phyloP scores from a whole-genome alignment of 768 basidiomycete species.

The Suillus cothurnatus region DNA sequence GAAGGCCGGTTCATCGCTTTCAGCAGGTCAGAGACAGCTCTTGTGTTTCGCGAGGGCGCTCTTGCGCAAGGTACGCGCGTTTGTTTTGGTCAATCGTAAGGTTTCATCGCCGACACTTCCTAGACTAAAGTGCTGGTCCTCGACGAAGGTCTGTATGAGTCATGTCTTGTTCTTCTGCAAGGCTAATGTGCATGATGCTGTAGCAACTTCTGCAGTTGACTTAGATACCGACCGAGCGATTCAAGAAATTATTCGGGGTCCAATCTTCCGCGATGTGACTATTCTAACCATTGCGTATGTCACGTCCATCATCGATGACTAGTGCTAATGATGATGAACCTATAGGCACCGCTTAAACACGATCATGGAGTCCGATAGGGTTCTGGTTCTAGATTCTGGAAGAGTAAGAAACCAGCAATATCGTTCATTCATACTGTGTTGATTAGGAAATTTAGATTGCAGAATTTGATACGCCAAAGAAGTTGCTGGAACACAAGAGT shows the following conservation, averaged over 20 bases:
- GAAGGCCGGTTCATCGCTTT: conserved; percentile 86
- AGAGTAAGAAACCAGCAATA: conserved; percentile 39
- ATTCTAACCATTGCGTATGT: conserved; percentile 86
- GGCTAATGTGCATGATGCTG: conserved; percentile 7
- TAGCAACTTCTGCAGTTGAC: conserved; percentile 89
- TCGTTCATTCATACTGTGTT: background rate
- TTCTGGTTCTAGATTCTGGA: conserved; percentile 85
- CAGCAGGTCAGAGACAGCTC: conserved; percentile 84
- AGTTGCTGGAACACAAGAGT: conserved; percentile 56
- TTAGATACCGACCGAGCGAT: conserved; percentile 88
- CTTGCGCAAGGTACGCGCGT: conserved; percentile 59
- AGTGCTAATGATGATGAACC: conserved; percentile 2
- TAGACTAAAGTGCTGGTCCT: conserved; percentile 86
- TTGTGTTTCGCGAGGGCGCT: conserved; percentile 88
- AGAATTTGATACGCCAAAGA: conserved; percentile 78
- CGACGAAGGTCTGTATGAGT: conserved; percentile 70
- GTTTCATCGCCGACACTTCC: background rate
- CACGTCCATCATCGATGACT: background rate
- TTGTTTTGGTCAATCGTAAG: background rate
- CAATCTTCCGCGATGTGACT: conserved; percentile 75
- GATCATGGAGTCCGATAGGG: conserved; percentile 77
- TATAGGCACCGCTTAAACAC: conserved; percentile 79
- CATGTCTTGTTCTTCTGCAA: background rate
- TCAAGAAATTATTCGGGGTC: conserved; percentile 84
- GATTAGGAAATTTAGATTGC: conserved; percentile 46